Base-by-base conservation (phyloP, 2,329 filamentous ascomycete genomes). In the Tolypocladium tundrense region DNA sequence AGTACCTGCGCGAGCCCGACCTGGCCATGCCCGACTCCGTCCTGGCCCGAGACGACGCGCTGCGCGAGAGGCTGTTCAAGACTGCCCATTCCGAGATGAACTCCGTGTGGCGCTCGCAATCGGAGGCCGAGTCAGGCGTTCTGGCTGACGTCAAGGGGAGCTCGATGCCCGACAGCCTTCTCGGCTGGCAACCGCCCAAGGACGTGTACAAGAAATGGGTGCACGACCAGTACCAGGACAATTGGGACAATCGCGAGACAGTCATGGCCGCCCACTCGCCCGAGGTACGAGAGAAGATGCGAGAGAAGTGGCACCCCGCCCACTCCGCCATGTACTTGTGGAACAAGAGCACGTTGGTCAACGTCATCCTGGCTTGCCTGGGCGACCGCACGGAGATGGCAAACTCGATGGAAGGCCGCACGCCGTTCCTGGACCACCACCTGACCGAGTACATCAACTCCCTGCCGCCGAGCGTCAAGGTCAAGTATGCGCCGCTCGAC, bases 1-100 rank as follows among this genome's bases (percentile, higher is more conserved):
- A 83, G 56, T 75, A 74, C 56, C 70, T 84, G 2, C 72, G 74
- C 13, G 80, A 82, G 61, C 63, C 73, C 1, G 81, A 84, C 61
- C 55, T 54, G 9, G 61, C 73, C n/a, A 69, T 67, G 66, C 64
- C 68, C 0, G 62, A 69, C 0, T n/a, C 54, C 65, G 66, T n/a
- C 51, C 63, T 61, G 52, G 43, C 56, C 14, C 31, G 41, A 8
- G 43, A 61, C 24, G 7, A n/a, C 11, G 58, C 50, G 14, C 42
- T 59, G 9, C 21, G 60, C 2, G 37, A 58, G 11, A 19, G 51
- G 1, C 7, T 60, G 31, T 54, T 52, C 40, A 33, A 52, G 11
- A 33, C n/a, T 3, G 58, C 57, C 10, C 21, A 43, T 19, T 37
- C 21, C 40, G 55, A 57, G 43, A 52, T 16, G 10, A 33, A 51